Evolutionary conservation across 495 filamentous ascomycete genomes (phyloP).

Genomic region (Usnea hakonensis): DNA sequence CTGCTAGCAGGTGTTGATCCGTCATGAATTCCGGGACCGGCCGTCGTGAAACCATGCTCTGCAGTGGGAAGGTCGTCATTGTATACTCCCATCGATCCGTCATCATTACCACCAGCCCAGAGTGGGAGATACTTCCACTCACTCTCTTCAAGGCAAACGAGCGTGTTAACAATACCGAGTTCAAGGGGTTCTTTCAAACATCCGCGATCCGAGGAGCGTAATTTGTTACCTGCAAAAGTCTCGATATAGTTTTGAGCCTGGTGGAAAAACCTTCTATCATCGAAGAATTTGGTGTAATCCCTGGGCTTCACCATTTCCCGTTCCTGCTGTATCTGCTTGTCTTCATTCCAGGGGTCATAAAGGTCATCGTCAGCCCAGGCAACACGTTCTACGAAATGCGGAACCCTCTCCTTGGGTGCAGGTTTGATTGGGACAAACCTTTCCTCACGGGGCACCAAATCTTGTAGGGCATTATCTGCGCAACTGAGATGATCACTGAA

Average conservation of each 20-base stretch:
- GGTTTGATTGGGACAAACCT: neutral
- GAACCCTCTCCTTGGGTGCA: neutral
- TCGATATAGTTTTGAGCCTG: slow-evolving; percentile 20
- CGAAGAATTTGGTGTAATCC: slow-evolving; percentile 3
- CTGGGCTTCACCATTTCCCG: neutral
- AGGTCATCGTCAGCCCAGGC: neutral
- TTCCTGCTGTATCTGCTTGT: neutral
- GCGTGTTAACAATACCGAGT: slow-evolving; percentile 32
- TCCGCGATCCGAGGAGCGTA: slow-evolving; percentile 12
- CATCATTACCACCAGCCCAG: slow-evolving; percentile 50
- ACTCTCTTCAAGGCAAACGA: slow-evolving; percentile 41
- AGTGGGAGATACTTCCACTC: slow-evolving; percentile 48
- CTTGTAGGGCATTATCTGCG: neutral
- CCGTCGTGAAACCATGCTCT: slow-evolving; percentile 35
- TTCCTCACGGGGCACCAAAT: neutral
- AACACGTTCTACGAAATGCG: neutral
- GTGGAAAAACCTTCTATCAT: slow-evolving; percentile 9
- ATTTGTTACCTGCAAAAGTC: slow-evolving; percentile 19
- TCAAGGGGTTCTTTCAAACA: slow-evolving; percentile 7
- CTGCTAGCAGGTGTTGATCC: slow-evolving; percentile 26
- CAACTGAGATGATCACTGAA: neutral
- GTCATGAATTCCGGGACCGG: slow-evolving; percentile 39
- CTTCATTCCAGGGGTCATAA: neutral
- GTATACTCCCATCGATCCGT: slow-evolving; percentile 48
- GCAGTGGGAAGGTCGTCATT: slow-evolving; percentile 34